These are phyloP conservation scores for Bruguiera gymnorhiza DNA, from an alignment of 345 rosid genomes.

Conservation along the genomic window DNA sequence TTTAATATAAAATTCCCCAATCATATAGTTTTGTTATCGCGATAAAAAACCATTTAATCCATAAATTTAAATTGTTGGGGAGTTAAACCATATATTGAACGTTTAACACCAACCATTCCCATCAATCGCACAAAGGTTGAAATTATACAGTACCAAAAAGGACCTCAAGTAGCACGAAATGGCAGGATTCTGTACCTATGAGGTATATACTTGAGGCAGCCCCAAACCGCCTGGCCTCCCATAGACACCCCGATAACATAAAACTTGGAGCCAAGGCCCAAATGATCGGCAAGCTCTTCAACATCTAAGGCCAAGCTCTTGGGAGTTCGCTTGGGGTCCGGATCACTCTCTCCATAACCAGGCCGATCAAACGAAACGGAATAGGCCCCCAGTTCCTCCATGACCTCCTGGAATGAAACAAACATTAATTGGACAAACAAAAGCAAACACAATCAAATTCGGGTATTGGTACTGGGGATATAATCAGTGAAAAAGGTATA, in stretches of 20 bases:
- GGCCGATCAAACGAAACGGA: constrained; percentile 26
- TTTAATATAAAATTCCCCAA: too few relatives aligned
- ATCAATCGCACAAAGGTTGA: too few relatives aligned
- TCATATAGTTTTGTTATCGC: too few relatives aligned
- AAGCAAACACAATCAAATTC: background rate
- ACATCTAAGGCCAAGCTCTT: constrained; percentile 25
- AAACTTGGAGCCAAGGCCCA: constrained; percentile 26
- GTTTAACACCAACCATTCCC: too few relatives aligned
- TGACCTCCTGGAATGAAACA: constrained; percentile 8
- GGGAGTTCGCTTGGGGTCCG: constrained; percentile 20
- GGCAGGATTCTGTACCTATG: constrained; percentile 9
- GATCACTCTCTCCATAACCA: constrained; percentile 32
- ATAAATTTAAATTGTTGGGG: too few relatives aligned
- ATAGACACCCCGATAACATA: constrained; percentile 22
- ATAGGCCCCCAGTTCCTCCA: constrained; percentile 19
- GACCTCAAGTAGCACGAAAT: background rate
- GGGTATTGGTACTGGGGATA: background rate
- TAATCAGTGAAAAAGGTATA: background rate
- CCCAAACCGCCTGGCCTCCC: constrained; percentile 32
- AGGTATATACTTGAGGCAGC: constrained; percentile 33
- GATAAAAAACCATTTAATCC: too few relatives aligned
- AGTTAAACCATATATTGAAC: too few relatives aligned
- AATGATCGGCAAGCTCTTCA: constrained; percentile 31
- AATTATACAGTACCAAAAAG: too few relatives aligned
- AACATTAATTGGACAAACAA: background rate